Percentiles rank a stretch among this genome's conserved stretches.
These are phyloP conservation scores for Waltergamsia citrina DNA, from an alignment of 2,329 filamentous ascomycete genomes.

Conservation along the genomic window DNA sequence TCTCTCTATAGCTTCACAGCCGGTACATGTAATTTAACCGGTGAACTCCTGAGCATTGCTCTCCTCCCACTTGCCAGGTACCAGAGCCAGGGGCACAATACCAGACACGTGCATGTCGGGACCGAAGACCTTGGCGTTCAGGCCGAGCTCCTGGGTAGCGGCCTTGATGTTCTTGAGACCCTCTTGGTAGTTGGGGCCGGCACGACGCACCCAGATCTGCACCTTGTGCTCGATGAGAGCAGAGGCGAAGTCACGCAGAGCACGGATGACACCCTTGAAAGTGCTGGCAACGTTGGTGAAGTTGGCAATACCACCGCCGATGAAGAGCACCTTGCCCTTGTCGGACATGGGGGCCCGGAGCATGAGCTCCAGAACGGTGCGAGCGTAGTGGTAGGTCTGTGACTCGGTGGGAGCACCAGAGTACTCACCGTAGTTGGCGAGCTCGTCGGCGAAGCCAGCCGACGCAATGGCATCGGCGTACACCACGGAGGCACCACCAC, in stretches of 20 bases:
- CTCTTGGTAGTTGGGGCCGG: slow-evolving; percentile 97
- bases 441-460: slow-evolving; percentile 86
- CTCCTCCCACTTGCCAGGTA: slow-evolving; percentile 55
- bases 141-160: slow-evolving; percentile 84
- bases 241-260: slow-evolving; percentile 80
- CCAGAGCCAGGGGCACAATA: slow-evolving; percentile 86
- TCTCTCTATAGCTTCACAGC: too few species aligned
- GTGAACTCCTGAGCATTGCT: slow-evolving; percentile 53
- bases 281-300: slow-evolving; percentile 99
- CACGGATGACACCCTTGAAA: slow-evolving; percentile 99
- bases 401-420: slow-evolving; percentile 97
- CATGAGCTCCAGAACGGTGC: slow-evolving; percentile 95
- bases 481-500: slow-evolving; percentile 98
- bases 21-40: slow-evolving; percentile 28
- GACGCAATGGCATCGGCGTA: slow-evolving; percentile 98
- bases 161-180: slow-evolving; percentile 99
- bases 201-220: slow-evolving; percentile 87
- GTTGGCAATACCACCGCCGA: slow-evolving; percentile 99
- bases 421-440: slow-evolving; percentile 99
- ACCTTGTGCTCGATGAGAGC: slow-evolving; percentile 92
- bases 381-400: slow-evolving; percentile 98
- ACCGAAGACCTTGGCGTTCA: slow-evolving; percentile 57
- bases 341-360: slow-evolving; percentile 76
- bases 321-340: slow-evolving; percentile 98
- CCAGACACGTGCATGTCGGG: slow-evolving; percentile 94